Conservation (phyloP, 352 stramenopile genomes). For the Globisporangium cederbergense region DNA sequence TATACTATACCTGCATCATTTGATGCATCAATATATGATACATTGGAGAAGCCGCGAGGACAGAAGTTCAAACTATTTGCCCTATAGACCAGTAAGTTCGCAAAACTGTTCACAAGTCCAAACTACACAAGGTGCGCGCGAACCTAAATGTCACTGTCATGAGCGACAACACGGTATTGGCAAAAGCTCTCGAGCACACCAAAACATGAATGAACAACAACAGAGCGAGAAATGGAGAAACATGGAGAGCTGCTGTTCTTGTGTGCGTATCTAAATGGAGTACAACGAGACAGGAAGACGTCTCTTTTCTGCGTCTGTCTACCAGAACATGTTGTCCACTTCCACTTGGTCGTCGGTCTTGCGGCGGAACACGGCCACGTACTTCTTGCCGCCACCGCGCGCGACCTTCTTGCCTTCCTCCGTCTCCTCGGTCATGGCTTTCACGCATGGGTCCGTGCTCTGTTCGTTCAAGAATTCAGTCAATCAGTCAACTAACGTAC, state of each 20-base stretch:
- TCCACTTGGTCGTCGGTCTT: slow-evolving; percentile 56
- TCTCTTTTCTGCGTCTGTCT: not conserved
- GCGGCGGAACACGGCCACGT: slow-evolving; percentile 77
- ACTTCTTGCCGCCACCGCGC: slow-evolving; percentile 88
- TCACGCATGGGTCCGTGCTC: slow-evolving; percentile 90
- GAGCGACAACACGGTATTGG: not conserved
- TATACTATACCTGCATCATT: not conserved
- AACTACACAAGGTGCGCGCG: not conserved
- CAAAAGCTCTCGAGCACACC: no score
- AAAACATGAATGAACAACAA: no score
- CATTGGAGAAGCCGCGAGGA: not conserved
- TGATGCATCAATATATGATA: not conserved
- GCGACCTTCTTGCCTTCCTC: slow-evolving; percentile 99
- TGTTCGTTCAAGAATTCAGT: slow-evolving; percentile 16
- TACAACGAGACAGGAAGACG: not conserved
- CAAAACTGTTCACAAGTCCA: not conserved
- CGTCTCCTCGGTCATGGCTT: slow-evolving; percentile 95
- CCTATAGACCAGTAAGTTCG: not conserved
- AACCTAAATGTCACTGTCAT: not conserved
- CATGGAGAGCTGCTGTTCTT: not conserved
- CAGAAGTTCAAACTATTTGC: no score
- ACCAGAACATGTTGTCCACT: slow-evolving; percentile 71
- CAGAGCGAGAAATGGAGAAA: no score
- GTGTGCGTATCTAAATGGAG: not conserved
- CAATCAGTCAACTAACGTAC: not conserved